Evolutionary conservation across 345 rosid species (phyloP), one percentile per base, ranked within the genome.

Genomic region (Boechera retrofracta): DNA sequence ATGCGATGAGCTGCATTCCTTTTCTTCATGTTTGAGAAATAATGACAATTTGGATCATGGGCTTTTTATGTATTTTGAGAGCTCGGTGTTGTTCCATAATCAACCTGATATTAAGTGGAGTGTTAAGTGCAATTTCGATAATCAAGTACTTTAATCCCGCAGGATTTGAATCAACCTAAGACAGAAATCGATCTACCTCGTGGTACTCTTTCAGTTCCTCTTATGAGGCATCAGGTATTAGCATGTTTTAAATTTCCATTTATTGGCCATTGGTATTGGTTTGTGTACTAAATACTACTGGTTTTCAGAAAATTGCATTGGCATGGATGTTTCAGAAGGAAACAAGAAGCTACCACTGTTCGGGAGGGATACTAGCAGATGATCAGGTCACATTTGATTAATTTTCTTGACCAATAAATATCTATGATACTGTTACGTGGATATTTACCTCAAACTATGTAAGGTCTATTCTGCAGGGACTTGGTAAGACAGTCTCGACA

Each of bases 281-380:
- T 76, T 32, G 21, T 79, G 31, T 48, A 55, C 67, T 74, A 62
- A 73, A 13, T 57, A 49, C 15, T 66, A 60, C 73, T 73, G 58
- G 64, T 67, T 57, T 76, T 57, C 89, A 95, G 99, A 95, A 88
- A 85, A 95, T 95, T 88, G 99, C 99, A 53, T 83, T 95, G 85
- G 86, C 91, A 16, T 95, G 99, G 99, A 95, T 89, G 98, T 87
- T 87, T 82, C 97, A 88, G 74, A 95, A 88, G 83, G 98, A 95
- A 87, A 89, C 86, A 31, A 91, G 80, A 80, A 90, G 97, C 74
- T 78, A 84, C 72, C 89, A 87, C 61, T 95, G 97, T 78, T 71
- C 85, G 45, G 99, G 99, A 70, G 99, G 99, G 76, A 95, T 95
- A 75, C 81, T 95, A 82, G 99, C 99, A 54, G 99, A 95, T 85